phyloP scores from a whole-genome alignment of 345 rosid species.

The Clausena lansium region DNA sequence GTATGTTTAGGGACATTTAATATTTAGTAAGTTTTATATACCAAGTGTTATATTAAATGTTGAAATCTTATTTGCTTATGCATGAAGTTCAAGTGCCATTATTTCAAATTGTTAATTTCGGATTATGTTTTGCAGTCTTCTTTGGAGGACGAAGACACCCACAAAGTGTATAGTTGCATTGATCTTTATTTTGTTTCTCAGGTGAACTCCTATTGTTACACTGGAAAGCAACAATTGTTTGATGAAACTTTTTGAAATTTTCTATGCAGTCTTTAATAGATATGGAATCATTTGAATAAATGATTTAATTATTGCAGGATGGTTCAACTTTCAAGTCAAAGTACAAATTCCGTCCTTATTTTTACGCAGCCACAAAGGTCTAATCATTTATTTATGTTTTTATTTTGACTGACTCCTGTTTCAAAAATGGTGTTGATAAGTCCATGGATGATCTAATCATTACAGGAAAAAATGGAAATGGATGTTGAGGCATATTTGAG shows the following conservation, averaged over 20 bases:
- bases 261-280: background rate
- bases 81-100: background rate
- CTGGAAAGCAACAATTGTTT: background rate
- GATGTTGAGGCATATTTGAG: constrained; percentile 89
- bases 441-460: constrained; percentile 7
- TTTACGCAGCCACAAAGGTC: constrained; percentile 85
- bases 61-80: background rate
- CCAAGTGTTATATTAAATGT: too few species aligned
- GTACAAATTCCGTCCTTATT: constrained; percentile 87
- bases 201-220: constrained; percentile 37
- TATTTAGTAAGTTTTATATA: background rate
- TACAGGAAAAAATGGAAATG: constrained; percentile 75
- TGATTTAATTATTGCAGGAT: constrained; percentile 46
- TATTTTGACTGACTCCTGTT: background rate
- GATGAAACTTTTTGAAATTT: background rate
- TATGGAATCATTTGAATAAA: background rate
- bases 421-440: background rate
- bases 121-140: constrained; percentile 64
- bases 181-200: constrained; percentile 91
- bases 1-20: background rate
- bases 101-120: background rate
- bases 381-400: background rate
- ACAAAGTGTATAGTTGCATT: constrained; percentile 64
- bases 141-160: constrained; percentile 66
- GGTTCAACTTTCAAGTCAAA: constrained; percentile 87